phyloP scores from a whole-genome alignment of 169 alveolate species.

The Miamiensis avidus region DNA sequence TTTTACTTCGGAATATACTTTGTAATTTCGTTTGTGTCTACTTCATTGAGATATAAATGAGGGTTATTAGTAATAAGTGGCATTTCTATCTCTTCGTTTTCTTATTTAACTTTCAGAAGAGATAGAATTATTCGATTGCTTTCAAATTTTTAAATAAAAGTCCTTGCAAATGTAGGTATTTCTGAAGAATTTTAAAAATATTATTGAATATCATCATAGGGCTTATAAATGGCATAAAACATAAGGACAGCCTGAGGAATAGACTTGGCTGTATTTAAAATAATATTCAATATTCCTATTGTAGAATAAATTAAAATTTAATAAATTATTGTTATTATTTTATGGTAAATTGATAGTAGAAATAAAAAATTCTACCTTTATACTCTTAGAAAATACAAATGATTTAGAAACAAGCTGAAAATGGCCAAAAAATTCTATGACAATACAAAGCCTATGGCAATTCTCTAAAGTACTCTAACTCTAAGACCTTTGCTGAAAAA shows the following conservation, averaged over 20 bases:
- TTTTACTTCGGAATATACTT: neutral
- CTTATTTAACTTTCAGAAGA: too few relatives aligned
- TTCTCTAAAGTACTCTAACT: neutral
- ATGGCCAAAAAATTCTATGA: neutral
- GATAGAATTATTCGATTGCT: neutral
- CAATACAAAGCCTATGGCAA: neutral
- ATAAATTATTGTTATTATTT: too few relatives aligned
- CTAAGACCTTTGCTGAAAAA: neutral
- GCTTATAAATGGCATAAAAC: neutral
- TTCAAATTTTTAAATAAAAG: neutral
- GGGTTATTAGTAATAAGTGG: neutral
- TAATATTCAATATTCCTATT: neutral
- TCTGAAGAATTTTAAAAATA: neutral
- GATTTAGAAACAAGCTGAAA: neutral
- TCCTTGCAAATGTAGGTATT: neutral
- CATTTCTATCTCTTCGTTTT: neutral
- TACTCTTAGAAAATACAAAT: neutral
- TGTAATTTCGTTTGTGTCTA: neutral
- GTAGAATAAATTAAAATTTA: too few relatives aligned
- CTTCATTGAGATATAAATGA: too few relatives aligned
- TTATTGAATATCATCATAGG: neutral
- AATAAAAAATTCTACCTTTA: neutral
- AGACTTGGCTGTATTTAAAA: neutral
- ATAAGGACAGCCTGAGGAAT: neutral
- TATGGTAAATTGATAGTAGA: too few relatives aligned